Percentiles rank a stretch among this genome's conserved stretches.
These are phyloP conservation scores for Cymbopogon citratus DNA, from an alignment of 176 grass and related monocot species.

Conservation along the genomic window DNA sequence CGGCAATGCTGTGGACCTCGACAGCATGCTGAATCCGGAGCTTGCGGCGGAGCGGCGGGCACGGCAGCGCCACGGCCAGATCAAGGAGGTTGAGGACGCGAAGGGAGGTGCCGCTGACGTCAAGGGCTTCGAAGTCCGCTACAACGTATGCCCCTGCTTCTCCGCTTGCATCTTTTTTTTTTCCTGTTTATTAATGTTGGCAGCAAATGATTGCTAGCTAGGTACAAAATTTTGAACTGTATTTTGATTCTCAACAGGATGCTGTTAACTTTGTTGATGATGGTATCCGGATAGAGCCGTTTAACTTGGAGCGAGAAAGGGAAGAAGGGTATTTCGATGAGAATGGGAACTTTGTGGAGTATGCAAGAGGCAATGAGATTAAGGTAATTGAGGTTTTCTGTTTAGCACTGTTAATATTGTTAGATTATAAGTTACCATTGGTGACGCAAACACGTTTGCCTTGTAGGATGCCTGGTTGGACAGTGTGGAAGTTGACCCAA, in stretches of 20 bases:
- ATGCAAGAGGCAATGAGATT: conserved; percentile 66
- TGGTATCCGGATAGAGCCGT: conserved; percentile 87
- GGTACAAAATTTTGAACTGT: background rate
- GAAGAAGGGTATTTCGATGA: conserved; percentile 97
- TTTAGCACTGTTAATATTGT: background rate
- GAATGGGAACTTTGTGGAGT: conserved; percentile 89
- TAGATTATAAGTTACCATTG: background rate
- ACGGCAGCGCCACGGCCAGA: conserved; percentile 48
- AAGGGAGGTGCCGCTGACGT: conserved; percentile 35
- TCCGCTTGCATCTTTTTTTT: background rate
- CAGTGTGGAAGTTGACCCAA: conserved; percentile 59
- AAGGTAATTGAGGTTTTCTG: conserved; percentile 45
- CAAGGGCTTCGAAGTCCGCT: conserved; percentile 61
- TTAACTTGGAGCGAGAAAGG: conserved; percentile 92
- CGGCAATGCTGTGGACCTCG: conserved; percentile 30
- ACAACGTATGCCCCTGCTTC: conserved; percentile 35
- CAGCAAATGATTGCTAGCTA: conserved; percentile 1
- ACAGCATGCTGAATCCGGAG: conserved; percentile 53
- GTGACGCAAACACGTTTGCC: conserved; percentile 12
- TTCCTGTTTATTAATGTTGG: background rate
- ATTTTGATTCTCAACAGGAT: conserved; percentile 55
- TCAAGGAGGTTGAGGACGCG: conserved; percentile 38
- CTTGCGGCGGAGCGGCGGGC: conserved; percentile 58
- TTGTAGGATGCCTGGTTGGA: conserved; percentile 95
- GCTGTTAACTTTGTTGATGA: conserved; percentile 68